Evolutionary conservation across 208 protist species (phyloP).

Genomic region (Phytomonas sp.): DNA sequence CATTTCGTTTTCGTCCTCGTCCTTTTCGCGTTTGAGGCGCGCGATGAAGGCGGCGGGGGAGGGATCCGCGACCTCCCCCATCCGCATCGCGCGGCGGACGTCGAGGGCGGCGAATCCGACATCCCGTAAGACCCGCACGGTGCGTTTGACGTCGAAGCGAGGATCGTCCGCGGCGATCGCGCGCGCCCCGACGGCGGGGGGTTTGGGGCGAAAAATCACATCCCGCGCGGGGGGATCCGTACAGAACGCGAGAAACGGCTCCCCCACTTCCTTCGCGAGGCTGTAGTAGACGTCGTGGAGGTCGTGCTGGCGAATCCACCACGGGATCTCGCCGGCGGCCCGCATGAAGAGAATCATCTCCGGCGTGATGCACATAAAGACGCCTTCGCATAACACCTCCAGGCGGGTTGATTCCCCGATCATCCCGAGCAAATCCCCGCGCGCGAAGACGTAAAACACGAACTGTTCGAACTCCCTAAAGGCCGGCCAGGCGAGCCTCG

Average conservation of each 20-base stretch:
- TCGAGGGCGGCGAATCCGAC: background rate
- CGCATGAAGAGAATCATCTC: constrained; percentile 20
- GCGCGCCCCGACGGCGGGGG: constrained; percentile 12
- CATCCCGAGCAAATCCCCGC: constrained; percentile 34
- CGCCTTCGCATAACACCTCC: background rate
- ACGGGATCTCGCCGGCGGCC: constrained; percentile 17
- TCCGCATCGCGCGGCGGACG: background rate
- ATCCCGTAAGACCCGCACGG: constrained; percentile 9
- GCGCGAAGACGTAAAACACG: constrained; percentile 39
- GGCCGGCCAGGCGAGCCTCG: constrained; percentile 21
- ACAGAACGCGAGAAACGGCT: constrained; percentile 6
- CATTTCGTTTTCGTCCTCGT: constrained; percentile 22
- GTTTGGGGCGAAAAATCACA: constrained; percentile 19
- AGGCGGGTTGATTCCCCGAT: constrained; percentile 12
- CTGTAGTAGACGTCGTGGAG: constrained; percentile 24
- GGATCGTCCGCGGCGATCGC: constrained; percentile 19
- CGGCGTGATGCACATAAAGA: constrained; percentile 38
- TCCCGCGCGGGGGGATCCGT: constrained; percentile 13
- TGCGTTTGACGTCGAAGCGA: constrained; percentile 2
- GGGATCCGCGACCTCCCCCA: background rate
- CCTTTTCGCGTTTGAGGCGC: constrained; percentile 6
- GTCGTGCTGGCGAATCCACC: constrained; percentile 15
- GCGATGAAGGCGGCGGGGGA: background rate
- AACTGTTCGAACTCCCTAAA: constrained; percentile 21
- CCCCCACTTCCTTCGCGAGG: background rate